Percentiles rank a stretch among this genome's conserved stretches.
Evolutionary conservation across 768 basidiomycete genomes (phyloP).

Genomic region (Hypholoma fasciculare): DNA sequence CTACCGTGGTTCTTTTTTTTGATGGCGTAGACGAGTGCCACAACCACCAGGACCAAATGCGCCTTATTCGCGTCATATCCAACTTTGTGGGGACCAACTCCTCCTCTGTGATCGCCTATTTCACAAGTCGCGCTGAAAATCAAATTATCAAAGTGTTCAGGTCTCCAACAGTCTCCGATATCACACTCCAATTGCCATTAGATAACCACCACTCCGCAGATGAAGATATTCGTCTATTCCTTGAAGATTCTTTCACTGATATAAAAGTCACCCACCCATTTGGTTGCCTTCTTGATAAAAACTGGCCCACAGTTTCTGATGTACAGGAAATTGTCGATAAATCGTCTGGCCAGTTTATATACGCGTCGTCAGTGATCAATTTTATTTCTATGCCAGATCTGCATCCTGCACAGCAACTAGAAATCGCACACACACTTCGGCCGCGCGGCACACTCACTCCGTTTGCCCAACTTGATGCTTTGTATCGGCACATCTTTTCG

Average conservation of each 20-base stretch:
- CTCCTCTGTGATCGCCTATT: not conserved
- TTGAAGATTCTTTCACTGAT: not conserved
- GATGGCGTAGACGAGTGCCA: not conserved
- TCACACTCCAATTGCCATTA: not conserved
- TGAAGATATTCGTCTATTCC: not conserved
- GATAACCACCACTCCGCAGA: not conserved
- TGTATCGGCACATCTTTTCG: too few relatives aligned
- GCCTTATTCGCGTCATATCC: too few relatives aligned
- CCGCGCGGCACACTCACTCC: too few relatives aligned
- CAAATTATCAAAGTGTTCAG: not conserved
- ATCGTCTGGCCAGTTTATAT: not conserved
- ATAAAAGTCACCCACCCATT: not conserved
- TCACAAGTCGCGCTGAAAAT: not conserved
- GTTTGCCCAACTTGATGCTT: too few relatives aligned
- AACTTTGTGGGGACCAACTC: too few relatives aligned
- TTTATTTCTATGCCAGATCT: not conserved
- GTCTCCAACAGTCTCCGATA: not conserved
- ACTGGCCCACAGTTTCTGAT: not conserved
- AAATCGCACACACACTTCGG: too few relatives aligned
- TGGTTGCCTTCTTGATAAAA: not conserved
- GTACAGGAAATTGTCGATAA: not conserved
- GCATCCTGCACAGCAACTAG: not conserved
- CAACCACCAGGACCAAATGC: not conserved
- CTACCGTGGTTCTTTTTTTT: not conserved
- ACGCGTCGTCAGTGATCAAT: not conserved